Base-by-base conservation (phyloP, 2,329 filamentous ascomycete genomes). In the Orbilia brochopaga region DNA sequence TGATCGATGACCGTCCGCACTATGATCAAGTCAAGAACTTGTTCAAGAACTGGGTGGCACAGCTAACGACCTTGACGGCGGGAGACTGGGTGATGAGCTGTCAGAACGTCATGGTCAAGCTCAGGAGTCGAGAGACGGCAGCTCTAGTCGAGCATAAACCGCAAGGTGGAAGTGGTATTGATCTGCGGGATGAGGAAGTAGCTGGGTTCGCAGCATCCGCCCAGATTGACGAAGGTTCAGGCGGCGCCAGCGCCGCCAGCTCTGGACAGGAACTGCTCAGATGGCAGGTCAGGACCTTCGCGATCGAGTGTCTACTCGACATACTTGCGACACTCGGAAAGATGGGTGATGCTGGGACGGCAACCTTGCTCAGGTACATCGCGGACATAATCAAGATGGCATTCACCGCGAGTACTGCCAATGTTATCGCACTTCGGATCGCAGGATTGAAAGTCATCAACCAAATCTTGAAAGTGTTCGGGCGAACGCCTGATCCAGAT, bases 271-370 rank as follows among this genome's bases (percentile, higher is more conserved):
- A 99, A 78, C 86, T 94, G 13, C 83, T 99, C 72, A 88, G 92
- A 75, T 99, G 94, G 94, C 94, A 99, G 79, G 93, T 96, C 5
- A 88, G 91, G 35, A 92, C 92, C 1, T 97, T 97, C 80, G 92
- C 92, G 11, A 92, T 99, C 86, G 87, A 89, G 75, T 92, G 92
- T 78, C 83, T 99, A 50, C 88, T 87, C 74, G 91, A 96, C 74
- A 86, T 97, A 21, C 88, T 97, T 74, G 81, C 84, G 46, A 85
- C 93, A 62, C 87, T 96, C 27, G 87, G 85, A 70, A 93, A 92
- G 79, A 90, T 94, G 63, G 86, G 91, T 23, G 84, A 90, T 19
- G 86, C 88, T 30, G 89, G 92, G 70, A 90, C 90, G 35, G 89
- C 92, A 40, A 92, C 92, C 4, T 81, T 99, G 24, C 92, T 99